phyloP scores from a whole-genome alignment of 2,329 filamentous ascomycete species.

The Aspergillus puulaauensis region DNA sequence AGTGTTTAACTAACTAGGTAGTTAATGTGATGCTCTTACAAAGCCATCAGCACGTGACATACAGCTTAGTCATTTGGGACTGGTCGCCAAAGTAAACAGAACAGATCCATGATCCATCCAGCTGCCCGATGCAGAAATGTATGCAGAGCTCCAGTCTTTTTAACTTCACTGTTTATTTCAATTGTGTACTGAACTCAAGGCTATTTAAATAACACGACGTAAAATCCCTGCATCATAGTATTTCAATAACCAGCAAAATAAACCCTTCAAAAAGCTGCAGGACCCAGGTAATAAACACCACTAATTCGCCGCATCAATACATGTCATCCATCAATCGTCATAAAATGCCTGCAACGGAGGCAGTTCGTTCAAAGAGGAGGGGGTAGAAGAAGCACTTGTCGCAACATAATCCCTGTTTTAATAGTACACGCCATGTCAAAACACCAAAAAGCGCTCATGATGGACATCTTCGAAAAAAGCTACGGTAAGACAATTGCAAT shows the following conservation, averaged over 20 bases:
- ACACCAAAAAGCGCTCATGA: neutral
- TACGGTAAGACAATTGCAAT: constrained; percentile 14
- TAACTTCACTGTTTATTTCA: neutral
- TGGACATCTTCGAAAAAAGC: neutral
- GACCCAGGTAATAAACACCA: constrained; percentile 16
- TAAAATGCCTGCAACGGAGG: neutral
- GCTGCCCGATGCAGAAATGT: too few relatives aligned
- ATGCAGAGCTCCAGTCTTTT: too few relatives aligned
- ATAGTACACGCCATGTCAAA: neutral
- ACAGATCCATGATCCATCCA: too few relatives aligned
- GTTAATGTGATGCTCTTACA: too few relatives aligned
- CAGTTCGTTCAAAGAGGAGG: neutral
- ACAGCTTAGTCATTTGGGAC: too few relatives aligned
- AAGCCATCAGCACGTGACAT: too few relatives aligned
- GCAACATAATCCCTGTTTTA: neutral
- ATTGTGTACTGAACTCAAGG: neutral
- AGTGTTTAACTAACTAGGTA: too few relatives aligned
- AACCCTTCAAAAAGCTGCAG: neutral
- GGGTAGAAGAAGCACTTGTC: neutral
- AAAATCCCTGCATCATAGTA: neutral
- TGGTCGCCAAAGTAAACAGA: too few relatives aligned
- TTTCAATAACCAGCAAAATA: neutral
- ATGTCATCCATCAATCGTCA: constrained; percentile 22
- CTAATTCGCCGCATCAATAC: constrained; percentile 15
- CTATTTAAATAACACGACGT: neutral